Evolutionary conservation across 345 rosid species (phyloP).

Genomic region (Toxicodendron radicans): DNA sequence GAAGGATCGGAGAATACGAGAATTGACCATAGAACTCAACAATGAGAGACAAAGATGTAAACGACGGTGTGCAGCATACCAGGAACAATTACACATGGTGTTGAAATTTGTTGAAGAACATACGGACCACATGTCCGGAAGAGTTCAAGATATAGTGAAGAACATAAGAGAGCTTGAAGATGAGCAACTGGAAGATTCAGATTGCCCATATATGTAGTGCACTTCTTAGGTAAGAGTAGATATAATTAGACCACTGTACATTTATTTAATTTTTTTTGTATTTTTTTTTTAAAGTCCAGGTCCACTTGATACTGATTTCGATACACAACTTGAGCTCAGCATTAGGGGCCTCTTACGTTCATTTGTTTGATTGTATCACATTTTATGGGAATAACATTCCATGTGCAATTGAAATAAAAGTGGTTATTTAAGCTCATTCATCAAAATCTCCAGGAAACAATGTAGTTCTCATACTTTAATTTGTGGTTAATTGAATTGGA

Average conservation of each 20-base stretch:
- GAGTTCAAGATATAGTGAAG: constrained; percentile 37
- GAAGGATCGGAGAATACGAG: constrained; percentile 48
- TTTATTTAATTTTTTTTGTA: neutral
- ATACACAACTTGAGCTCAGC: neutral
- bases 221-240: constrained; percentile 1
- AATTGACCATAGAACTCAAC: constrained; percentile 43
- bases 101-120: constrained; percentile 47
- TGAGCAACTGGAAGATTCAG: constrained; percentile 28
- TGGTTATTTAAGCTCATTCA: neutral
- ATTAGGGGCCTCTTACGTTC: neutral
- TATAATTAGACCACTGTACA: constrained; percentile 18
- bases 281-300: neutral
- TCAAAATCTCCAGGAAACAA: too few species aligned
- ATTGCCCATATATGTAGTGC: constrained; percentile 22
- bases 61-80: constrained; percentile 39
- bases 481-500: too few species aligned
- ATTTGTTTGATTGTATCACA: constrained; percentile 11
- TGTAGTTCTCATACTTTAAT: too few species aligned
- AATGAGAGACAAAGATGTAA: constrained; percentile 48
- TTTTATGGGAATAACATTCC: neutral
- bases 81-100: constrained; percentile 33
- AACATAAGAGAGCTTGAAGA: constrained; percentile 44
- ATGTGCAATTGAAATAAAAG: constrained; percentile 5
- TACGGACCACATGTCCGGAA: constrained; percentile 39
- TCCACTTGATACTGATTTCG: neutral